These are phyloP conservation scores for Suhomyces kilbournensis DNA, from an alignment of 805 yeast genomes.

Conservation along the genomic window DNA sequence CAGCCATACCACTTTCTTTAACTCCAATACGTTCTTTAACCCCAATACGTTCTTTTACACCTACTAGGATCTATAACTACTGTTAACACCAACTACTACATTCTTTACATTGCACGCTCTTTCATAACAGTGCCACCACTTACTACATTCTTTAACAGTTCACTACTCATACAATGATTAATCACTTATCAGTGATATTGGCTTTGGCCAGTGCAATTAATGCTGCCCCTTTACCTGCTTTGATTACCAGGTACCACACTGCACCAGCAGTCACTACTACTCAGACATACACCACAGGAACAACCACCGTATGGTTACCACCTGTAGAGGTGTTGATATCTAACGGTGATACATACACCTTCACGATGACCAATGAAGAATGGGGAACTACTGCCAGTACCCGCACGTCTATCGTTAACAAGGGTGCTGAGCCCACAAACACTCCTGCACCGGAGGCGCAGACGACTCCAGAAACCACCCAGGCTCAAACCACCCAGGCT, in stretches of 20 bases:
- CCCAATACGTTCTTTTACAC: background rate
- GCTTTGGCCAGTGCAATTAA: constrained; percentile 14
- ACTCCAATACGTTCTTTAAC: background rate
- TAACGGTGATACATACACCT: constrained; percentile 50
- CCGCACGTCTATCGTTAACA: constrained; percentile 26
- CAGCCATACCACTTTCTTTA: background rate
- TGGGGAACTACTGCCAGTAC: constrained; percentile 35
- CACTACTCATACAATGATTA: background rate
- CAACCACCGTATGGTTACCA: constrained; percentile 48
- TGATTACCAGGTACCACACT: constrained; percentile 54
- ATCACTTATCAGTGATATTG: background rate
- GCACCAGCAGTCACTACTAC: constrained; percentile 52
- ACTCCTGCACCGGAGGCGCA: constrained; percentile 7
- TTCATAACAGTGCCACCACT: no score
- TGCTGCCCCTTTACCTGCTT: constrained; percentile 37
- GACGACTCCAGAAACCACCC: constrained; percentile 14
- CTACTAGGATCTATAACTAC: no score
- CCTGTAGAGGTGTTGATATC: constrained; percentile 52
- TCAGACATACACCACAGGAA: constrained; percentile 41
- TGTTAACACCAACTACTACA: no score
- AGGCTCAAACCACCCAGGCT: background rate
- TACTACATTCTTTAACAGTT: background rate
- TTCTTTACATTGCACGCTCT: no score
- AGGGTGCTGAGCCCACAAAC: constrained; percentile 12
- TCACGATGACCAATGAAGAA: constrained; percentile 35